Base-by-base conservation (phyloP, 768 basidiomycete species). In the Tremella mesenterica region DNA sequence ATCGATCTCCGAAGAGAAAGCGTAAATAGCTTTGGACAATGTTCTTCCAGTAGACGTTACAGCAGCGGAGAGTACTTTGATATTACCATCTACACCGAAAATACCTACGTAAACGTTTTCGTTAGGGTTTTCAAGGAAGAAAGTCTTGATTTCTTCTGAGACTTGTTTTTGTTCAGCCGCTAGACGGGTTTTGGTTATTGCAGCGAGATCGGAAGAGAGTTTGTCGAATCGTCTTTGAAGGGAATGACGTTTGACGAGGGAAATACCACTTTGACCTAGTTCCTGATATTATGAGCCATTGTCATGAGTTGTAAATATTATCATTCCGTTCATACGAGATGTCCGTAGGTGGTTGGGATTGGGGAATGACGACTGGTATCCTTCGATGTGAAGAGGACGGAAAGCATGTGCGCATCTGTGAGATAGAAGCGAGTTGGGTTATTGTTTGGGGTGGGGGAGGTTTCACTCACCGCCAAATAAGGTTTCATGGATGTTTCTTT, bases 401-500 rank as follows among this genome's bases (percentile, higher is more conserved):
- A n/a, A n/a, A n/a, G n/a, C n/a, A n/a, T n/a, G n/a, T n/a, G n/a
- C n/a, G n/a, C n/a, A n/a, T n/a, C n/a, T n/a, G n/a, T n/a, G n/a
- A n/a, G n/a, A n/a, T n/a, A n/a, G n/a, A n/a, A n/a, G n/a, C n/a
- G n/a, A n/a, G n/a, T n/a, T n/a, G n/a, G n/a, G n/a, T n/a, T 8
- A 23, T 46, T 4, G 6, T 16, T 44, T 44, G 43, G 44, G 20
- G 5, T 29, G 12, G 21, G 14, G 20, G 18, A 34, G 21, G 27
- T 8, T 7, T n/a, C 9, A 60, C 70, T 60, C 54, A 73, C 69
- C 18, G 58, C 64, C 13, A 68, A 52, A 61, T 85, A 83, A 12
- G 83, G 77, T 76, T 95, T 97, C 64, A 96, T 77, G 13, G 80
- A 86, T n/a, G 80, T 73, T 63, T 97, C 95, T 75, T 92, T 92